These are phyloP conservation scores for Fusarium subglutinans DNA, from an alignment of 2,329 filamentous ascomycete genomes.

Conservation along the genomic window DNA sequence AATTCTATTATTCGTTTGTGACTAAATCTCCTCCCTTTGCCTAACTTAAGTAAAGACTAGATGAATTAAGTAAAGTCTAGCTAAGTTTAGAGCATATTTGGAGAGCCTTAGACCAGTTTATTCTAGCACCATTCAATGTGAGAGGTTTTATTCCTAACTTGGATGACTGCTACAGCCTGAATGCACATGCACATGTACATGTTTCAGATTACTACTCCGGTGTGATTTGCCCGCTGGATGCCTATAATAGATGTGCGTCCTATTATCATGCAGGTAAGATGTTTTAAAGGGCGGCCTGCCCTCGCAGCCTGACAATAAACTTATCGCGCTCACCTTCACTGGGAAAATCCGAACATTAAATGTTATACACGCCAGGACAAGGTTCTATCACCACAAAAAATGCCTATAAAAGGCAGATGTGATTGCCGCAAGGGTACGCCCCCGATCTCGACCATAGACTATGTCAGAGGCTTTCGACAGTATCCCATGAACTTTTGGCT, in stretches of 20 bases:
- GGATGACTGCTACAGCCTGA: background rate
- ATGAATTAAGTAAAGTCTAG: background rate
- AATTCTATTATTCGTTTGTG: background rate
- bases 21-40: background rate
- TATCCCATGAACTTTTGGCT: constrained; percentile 12
- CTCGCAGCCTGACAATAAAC: background rate
- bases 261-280: background rate
- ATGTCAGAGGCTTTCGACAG: background rate
- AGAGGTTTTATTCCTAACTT: background rate
- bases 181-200: background rate
- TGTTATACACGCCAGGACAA: background rate
- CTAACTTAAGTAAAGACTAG: background rate
- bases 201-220: background rate
- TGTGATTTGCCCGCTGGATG: background rate
- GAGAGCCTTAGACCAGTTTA: background rate
- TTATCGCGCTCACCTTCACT: background rate
- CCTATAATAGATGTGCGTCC: background rate
- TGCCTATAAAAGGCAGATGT: background rate
- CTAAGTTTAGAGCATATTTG: background rate
- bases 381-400: background rate
- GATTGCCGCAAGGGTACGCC: accelerated
- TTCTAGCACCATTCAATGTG: background rate
- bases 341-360: background rate
- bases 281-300: accelerated
- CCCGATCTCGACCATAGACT: background rate